Conservation (phyloP, 768 basidiomycete species). For the Hygrophoropsis aurantiaca region DNA sequence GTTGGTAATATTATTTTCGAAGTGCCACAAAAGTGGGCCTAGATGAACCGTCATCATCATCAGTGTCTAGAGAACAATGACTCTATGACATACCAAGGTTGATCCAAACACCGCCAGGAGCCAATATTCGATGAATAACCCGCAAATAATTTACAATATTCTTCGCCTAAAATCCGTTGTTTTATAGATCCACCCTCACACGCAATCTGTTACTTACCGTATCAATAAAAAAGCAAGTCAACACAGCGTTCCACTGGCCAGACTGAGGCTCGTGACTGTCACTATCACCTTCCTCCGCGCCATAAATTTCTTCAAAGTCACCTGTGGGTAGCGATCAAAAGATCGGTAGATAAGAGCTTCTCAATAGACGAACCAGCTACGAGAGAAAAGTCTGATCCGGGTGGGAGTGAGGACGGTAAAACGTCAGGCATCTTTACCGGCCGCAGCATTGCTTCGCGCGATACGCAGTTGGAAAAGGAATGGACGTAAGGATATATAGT, state of each 20-base stretch:
- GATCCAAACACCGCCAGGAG: slow-evolving; percentile 88
- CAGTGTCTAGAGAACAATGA: not conserved
- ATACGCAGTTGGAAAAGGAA: slow-evolving; percentile 81
- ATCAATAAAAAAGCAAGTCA: slow-evolving; percentile 98
- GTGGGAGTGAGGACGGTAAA: slow-evolving; percentile 68
- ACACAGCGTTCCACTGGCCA: slow-evolving; percentile 82
- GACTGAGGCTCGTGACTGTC: slow-evolving; percentile 63
- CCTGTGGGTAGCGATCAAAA: slow-evolving; percentile 41
- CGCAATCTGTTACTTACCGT: slow-evolving; percentile 52
- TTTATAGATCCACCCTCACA: not conserved
- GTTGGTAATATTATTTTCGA: slow-evolving; percentile 81
- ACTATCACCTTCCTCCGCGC: slow-evolving; percentile 42
- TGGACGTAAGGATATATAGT: slow-evolving; percentile 89
- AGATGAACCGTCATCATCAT: not conserved
- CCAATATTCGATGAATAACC: slow-evolving; percentile 80
- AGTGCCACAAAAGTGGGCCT: slow-evolving; percentile 98
- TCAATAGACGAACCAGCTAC: slow-evolving; percentile 65
- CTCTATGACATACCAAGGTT: slow-evolving; percentile 62
- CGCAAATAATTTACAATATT: slow-evolving; percentile 90
- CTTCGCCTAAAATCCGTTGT: slow-evolving; percentile 59
- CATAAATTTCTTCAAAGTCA: slow-evolving; percentile 94
- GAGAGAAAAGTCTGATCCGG: slow-evolving; percentile 70
- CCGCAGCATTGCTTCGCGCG: slow-evolving; percentile 60
- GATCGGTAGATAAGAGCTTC: slow-evolving; percentile 1
- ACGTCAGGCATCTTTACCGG: slow-evolving; percentile 81